Evolutionary conservation across 2,329 filamentous ascomycete genomes (phyloP).

Genomic region (Penicillium sp.): DNA sequence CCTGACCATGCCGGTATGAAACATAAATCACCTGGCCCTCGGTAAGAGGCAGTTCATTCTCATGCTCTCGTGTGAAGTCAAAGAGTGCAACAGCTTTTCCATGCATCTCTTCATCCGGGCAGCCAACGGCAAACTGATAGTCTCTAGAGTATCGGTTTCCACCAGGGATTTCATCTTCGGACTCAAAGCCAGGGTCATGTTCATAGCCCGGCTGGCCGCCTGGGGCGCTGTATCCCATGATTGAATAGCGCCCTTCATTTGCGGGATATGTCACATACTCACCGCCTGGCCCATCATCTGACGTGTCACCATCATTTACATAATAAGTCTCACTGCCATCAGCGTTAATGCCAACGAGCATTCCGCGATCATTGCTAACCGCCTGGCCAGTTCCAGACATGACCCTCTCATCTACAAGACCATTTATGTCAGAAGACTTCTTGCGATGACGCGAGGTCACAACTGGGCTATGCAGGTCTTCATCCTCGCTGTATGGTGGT

Average conservation of each 20-base stretch:
- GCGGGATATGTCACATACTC: constrained; percentile 78
- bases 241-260: constrained; percentile 61
- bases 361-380: constrained; percentile 63
- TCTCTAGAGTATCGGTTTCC: constrained; percentile 77
- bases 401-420: constrained; percentile 39
- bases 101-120: constrained; percentile 95
- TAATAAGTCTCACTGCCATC: constrained; percentile 76
- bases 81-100: constrained; percentile 94
- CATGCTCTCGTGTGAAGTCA: constrained; percentile 91
- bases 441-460: constrained; percentile 85
- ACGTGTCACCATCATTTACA: constrained; percentile 63
- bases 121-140: constrained; percentile 93
- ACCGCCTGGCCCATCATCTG: constrained; percentile 68
- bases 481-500: constrained; percentile 91
- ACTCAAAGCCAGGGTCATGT: constrained; percentile 36
- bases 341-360: constrained; percentile 64
- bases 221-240: constrained; percentile 40
- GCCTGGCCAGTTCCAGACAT: constrained; percentile 25
- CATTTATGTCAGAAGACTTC: constrained; percentile 57
- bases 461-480: constrained; percentile 85
- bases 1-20: constrained; percentile 91
- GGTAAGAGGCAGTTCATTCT: constrained; percentile 88
- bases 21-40: constrained; percentile 97
- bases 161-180: constrained; percentile 56
- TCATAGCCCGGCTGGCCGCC: constrained; percentile 41